These are phyloP conservation scores for Akanthomyces dipterigenus DNA, from an alignment of 2,329 filamentous ascomycete species.

Conservation along the genomic window DNA sequence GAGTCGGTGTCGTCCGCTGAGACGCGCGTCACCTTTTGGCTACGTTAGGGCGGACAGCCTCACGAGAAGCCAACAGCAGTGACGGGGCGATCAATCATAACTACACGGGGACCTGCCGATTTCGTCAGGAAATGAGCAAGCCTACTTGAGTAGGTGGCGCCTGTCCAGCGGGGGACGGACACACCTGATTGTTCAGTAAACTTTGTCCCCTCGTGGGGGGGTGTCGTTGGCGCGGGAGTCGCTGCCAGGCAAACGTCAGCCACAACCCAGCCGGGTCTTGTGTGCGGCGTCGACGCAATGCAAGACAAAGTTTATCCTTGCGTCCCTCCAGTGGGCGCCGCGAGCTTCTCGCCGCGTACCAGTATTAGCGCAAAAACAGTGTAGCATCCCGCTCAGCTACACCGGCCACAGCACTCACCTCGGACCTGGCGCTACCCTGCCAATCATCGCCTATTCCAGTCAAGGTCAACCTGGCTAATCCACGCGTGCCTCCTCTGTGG, in stretches of 20 bases:
- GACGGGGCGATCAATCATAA: neutral
- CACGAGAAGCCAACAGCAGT: neutral
- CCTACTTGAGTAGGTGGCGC: neutral
- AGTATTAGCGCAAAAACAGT: too few species aligned
- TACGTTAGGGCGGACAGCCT: neutral
- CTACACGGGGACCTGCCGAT: neutral
- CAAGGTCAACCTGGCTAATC: neutral
- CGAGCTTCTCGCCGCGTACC: neutral
- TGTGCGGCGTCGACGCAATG: neutral
- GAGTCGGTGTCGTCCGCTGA: neutral
- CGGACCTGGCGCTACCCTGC: neutral
- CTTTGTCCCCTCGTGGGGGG: neutral
- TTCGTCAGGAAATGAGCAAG: constrained; percentile 3
- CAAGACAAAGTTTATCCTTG: constrained; percentile 3
- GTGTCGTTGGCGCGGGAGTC: neutral
- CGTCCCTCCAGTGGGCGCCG: neutral
- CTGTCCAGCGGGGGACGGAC: neutral
- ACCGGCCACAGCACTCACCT: neutral
- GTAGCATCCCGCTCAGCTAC: constrained; percentile 6
- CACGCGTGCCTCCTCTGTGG: neutral
- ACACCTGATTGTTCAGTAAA: neutral
- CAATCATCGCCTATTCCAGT: neutral
- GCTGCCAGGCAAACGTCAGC: neutral
- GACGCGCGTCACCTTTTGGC: neutral
- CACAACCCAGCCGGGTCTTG: neutral